phyloP scores from a whole-genome alignment of 2,329 filamentous ascomycete genomes.

The Zopfia rhizophila region DNA sequence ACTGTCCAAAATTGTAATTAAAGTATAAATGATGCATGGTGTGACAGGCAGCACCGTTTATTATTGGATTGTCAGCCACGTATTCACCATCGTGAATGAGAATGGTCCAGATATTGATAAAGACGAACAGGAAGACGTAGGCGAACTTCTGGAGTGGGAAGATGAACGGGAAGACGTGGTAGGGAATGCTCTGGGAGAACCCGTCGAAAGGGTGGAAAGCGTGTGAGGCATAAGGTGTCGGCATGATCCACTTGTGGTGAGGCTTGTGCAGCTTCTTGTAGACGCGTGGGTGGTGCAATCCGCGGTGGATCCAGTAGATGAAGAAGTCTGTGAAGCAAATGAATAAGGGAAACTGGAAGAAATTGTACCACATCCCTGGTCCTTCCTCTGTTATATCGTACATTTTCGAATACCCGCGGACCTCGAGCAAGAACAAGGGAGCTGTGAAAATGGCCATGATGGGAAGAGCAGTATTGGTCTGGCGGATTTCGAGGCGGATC shows the following conservation, averaged over 20 bases:
- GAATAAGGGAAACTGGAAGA: constrained; percentile 84
- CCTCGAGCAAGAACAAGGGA: constrained; percentile 82
- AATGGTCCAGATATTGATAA: constrained; percentile 95
- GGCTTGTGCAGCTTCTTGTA: constrained; percentile 92
- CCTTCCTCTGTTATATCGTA: constrained; percentile 79
- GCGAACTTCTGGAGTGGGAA: constrained; percentile 89
- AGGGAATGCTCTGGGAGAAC: constrained; percentile 85
- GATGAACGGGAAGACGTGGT: constrained; percentile 88
- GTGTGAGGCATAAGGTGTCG: constrained; percentile 85
- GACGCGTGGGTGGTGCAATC: constrained; percentile 76
- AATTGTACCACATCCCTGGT: constrained; percentile 78
- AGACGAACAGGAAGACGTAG: constrained; percentile 82
- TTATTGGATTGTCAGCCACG: constrained; percentile 84
- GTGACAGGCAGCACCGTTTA: constrained; percentile 92
- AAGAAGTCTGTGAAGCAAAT: constrained; percentile 83
- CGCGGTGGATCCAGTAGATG: constrained; percentile 89
- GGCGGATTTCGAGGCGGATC: constrained; percentile 80
- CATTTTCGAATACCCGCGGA: constrained; percentile 81
- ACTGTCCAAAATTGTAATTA: constrained; percentile 83
- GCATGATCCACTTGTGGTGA: constrained; percentile 98
- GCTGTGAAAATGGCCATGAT: constrained; percentile 80
- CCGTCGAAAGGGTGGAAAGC: constrained; percentile 93
- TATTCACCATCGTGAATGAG: constrained; percentile 97
- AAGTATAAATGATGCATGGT: constrained; percentile 81
- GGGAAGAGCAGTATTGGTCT: constrained; percentile 78